Evolutionary conservation across 2,329 filamentous ascomycete genomes (phyloP).

Genomic region (Lecanicillium sp.): DNA sequence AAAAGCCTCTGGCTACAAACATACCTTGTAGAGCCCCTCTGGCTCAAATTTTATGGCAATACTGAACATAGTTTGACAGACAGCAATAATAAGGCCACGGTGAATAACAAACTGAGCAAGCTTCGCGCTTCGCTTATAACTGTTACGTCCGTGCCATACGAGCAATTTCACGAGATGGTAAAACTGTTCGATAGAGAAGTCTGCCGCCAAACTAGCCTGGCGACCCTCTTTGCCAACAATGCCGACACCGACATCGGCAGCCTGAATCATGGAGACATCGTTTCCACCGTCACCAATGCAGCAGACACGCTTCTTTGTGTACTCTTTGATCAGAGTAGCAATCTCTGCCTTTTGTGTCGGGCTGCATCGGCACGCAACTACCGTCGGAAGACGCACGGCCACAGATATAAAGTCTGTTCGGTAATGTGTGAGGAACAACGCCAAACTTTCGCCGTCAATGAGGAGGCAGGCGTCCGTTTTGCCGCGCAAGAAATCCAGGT

Average conservation of each 20-base stretch:
- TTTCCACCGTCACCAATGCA: slow-evolving; percentile 98
- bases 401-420: slow-evolving; percentile 78
- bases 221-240: slow-evolving; percentile 97
- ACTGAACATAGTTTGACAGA: slow-evolving; percentile 96
- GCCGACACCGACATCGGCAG: slow-evolving; percentile 92
- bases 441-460: slow-evolving; percentile 88
- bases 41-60: slow-evolving; percentile 90
- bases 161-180: slow-evolving; percentile 90
- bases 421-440: slow-evolving; percentile 76
- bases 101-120: slow-evolving; percentile 98
- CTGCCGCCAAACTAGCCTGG: slow-evolving; percentile 88
- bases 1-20: slow-evolving; percentile 11
- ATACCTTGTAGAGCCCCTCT: slow-evolving; percentile 77
- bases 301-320: slow-evolving; percentile 91
- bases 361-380: slow-evolving; percentile 93
- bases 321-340: slow-evolving; percentile 78
- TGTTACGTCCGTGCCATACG: slow-evolving; percentile 98
- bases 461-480: slow-evolving; percentile 84
- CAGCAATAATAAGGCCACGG: slow-evolving; percentile 86
- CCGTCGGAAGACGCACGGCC: slow-evolving; percentile 80
- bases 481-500: slow-evolving; percentile 79
- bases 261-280: slow-evolving; percentile 98
- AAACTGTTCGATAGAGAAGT: slow-evolving; percentile 96
- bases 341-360: slow-evolving; percentile 96
- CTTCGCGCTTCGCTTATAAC: slow-evolving; percentile 92